Evolutionary conservation across 768 basidiomycete genomes (phyloP).

Genomic region (Collybiopsis confluens): DNA sequence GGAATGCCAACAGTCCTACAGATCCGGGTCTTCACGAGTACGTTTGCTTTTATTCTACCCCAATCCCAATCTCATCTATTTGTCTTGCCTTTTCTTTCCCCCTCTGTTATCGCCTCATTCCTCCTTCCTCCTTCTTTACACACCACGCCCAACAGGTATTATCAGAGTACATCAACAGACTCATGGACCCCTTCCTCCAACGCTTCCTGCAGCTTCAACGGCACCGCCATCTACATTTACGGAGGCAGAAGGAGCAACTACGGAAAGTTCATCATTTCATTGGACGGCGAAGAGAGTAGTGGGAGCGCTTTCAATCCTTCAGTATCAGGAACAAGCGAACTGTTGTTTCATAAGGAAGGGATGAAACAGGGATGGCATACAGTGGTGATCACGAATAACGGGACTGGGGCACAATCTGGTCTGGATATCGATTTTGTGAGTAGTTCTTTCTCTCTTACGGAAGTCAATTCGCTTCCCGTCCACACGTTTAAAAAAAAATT

Average conservation of each 20-base stretch:
- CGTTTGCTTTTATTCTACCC: not conserved
- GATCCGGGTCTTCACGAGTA: not conserved
- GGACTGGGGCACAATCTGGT: not conserved
- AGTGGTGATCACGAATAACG: not conserved
- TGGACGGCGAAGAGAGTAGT: slow-evolving; percentile 18
- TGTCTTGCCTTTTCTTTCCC: too few relatives aligned
- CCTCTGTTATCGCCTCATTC: too few relatives aligned
- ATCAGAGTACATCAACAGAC: slow-evolving; percentile 21
- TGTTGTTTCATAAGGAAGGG: not conserved
- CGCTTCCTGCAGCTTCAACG: slow-evolving; percentile 25
- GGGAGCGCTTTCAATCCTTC: slow-evolving; percentile 5
- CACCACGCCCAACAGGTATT: too few relatives aligned
- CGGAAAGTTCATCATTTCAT: slow-evolving; percentile 23
- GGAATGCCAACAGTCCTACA: not conserved
- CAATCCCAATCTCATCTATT: too few relatives aligned
- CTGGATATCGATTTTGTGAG: slow-evolving; percentile 7
- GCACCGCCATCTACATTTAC: slow-evolving; percentile 26
- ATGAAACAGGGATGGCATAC: slow-evolving; percentile 5
- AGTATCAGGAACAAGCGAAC: not conserved
- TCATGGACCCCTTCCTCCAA: slow-evolving; percentile 22
- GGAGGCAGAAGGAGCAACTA: slow-evolving; percentile 28
- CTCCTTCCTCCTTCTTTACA: too few relatives aligned
- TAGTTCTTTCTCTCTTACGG: not conserved
- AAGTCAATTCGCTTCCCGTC: too few relatives aligned
- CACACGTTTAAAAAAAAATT: too few relatives aligned